Base-by-base conservation (phyloP, 495 filamentous ascomycete genomes). In the Mytilinidion resinicola region DNA sequence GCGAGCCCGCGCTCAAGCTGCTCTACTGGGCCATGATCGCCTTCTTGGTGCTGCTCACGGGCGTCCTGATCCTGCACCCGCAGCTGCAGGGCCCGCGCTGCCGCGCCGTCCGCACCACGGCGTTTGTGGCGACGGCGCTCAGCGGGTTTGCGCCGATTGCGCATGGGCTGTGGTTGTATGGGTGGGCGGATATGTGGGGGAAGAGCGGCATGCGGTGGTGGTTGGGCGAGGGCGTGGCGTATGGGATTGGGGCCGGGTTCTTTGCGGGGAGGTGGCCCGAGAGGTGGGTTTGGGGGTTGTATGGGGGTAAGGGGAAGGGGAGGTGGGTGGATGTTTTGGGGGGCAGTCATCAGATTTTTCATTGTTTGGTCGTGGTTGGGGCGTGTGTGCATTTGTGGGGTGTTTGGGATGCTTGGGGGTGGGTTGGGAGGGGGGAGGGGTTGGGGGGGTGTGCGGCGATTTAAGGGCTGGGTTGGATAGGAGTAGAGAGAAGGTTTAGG, bases 21-120 rank as follows among this genome's bases (percentile, higher is more conserved):
- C 65, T 75, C 2, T 80, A 79, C 61, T 78, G 74, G 73, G 58
- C 61, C 9, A 81, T 80, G 77, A 76, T 75, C 41, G 51, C 57
- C 20, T 62, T 70, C 5, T 65, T 78, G n/a, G 60, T 67, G 1
- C 43, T 61, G 3, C 52, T 71, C 44, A 73, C 72, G 9, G 68
- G 69, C 30, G 30, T 71, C n/a, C 65, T 78, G 15, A 66, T 76
- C 19, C 33, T 76, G 7, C 67, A 73, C 61, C 76, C 77, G 7
- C 63, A 60, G 20, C 73, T 80, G 37, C 77, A 78, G 53, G 76
- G 76, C 30, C 68, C 41, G 21, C 60, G 52, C 34, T 76, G 63
- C 58, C 71, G 70, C 4, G 62, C 63, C 1, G 71, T 70, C 55
- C 74, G 70, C 44, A 69, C 70, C 11, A 56, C 70, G 10, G 72